Evolutionary conservation across 495 filamentous ascomycete species (phyloP), one percentile per base, ranked within the genome.

Genomic region (Penicillium robsamsonii): DNA sequence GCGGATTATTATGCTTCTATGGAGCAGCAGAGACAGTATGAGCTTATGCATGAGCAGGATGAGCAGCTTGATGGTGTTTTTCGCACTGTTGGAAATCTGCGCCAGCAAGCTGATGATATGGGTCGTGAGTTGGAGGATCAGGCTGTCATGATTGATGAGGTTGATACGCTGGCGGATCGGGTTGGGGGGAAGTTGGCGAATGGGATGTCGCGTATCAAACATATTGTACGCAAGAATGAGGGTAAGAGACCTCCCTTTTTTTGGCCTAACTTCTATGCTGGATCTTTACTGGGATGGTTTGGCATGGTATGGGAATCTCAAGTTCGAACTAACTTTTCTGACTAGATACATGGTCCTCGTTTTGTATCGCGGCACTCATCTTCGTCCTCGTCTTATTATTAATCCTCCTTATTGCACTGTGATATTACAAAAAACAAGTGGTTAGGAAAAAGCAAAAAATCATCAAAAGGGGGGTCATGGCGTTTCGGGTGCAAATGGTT

Each of bases 41-140:
- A 91, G 76, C 86, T 97, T 69, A 92, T 98, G 88, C 84, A 87
- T 64, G 93, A 96, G 71, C 94, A 97, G 75, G 95, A 98, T 68
- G 79, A 94, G 77, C 86, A 91, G 59, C 77, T 98, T 7, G 93
- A 97, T 70, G 89, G 89, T 4, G 95, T 98, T 41, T 96, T 90
- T 66, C 83, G 84, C 61, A 97, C 94, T 2, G 94, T 98, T 35
- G 92, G 91, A 0, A 96, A 90, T 65, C 67, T 98, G 64, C 76
- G 91, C 49, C 78, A 87, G 69, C 93, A 97, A 78, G 95, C 95
- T 15, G 84, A 94, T 73, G 87, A 88, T 59, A 97, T 98, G 93
- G 92, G 92, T 8, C 76, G 93, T 51, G 94, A 98, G 73, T 75
- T 98, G 46, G 95, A 96, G 70, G 93, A 97, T 70, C 94, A 98